Conservation (phyloP, 306 rosid genomes). For the Cicer judaicum region DNA sequence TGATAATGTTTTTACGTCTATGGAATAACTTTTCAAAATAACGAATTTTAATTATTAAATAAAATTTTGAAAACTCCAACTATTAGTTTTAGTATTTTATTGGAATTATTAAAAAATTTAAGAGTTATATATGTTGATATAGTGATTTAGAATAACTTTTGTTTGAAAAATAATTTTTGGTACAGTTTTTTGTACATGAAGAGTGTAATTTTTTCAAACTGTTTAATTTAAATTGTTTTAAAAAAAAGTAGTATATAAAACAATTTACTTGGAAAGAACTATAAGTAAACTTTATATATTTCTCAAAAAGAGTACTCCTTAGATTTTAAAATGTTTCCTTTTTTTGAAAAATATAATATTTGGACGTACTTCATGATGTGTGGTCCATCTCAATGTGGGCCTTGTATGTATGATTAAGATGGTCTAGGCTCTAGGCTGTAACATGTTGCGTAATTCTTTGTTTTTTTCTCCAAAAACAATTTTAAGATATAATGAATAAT, state of each 20-base stretch:
- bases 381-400: constrained; percentile 44
- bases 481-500: too few relatives aligned
- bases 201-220: not conserved
- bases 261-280: not conserved
- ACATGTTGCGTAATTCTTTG: not conserved
- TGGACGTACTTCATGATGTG: constrained; percentile 33
- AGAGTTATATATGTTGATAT: too few relatives aligned
- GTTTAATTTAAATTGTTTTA: not conserved
- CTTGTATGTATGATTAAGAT: constrained; percentile 21
- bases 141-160: too few relatives aligned
- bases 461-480: too few relatives aligned
- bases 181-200: too few relatives aligned
- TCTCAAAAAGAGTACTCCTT: not conserved
- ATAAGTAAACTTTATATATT: not conserved
- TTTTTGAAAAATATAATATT: not conserved
- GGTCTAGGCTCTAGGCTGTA: not conserved
- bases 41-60: not conserved
- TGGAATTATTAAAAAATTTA: too few relatives aligned
- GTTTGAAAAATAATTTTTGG: too few relatives aligned
- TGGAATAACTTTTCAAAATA: too few relatives aligned
- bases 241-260: not conserved
- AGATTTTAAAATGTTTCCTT: not conserved
- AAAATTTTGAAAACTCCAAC: not conserved
- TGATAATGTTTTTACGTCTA: too few relatives aligned
- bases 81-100: not conserved